Evolutionary conservation across 306 rosid genomes (phyloP).

Genomic region (Gynostemma pentaphyllum): DNA sequence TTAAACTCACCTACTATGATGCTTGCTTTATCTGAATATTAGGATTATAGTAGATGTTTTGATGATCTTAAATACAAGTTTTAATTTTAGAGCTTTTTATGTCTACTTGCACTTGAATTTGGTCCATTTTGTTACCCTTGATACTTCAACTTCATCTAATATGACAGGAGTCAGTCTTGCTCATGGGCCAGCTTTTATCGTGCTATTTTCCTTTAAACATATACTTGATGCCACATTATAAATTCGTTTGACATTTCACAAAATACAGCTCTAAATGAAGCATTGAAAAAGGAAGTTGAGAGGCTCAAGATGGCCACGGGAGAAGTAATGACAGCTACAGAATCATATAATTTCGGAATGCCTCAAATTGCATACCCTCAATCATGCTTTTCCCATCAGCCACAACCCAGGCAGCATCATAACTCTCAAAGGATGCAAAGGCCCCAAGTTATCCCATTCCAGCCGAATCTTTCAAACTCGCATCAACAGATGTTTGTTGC

Average conservation of each 20-base stretch:
- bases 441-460: conserved; percentile 47
- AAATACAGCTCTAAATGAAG: conserved; percentile 82
- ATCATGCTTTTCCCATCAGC: conserved; percentile 41
- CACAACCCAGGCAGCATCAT: conserved; percentile 33
- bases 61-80: not conserved
- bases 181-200: not conserved
- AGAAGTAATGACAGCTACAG: conserved; percentile 46
- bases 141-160: not conserved
- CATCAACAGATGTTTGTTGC: conserved; percentile 31
- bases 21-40: not conserved
- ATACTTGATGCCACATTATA: not conserved
- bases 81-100: conserved; percentile 1
- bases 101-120: not conserved
- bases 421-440: conserved; percentile 38
- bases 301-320: conserved; percentile 84
- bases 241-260: not conserved
- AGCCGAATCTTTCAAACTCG: conserved; percentile 33
- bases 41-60: not conserved
- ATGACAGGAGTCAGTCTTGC: not conserved
- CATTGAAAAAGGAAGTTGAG: conserved; percentile 90
- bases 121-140: too few relatives aligned
- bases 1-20: not conserved
- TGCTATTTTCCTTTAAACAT: not conserved
- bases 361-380: conserved; percentile 48
- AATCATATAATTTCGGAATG: conserved; percentile 52